Evolutionary conservation across 441 rosid species (phyloP).

Genomic region (Corymbia citriodora): DNA sequence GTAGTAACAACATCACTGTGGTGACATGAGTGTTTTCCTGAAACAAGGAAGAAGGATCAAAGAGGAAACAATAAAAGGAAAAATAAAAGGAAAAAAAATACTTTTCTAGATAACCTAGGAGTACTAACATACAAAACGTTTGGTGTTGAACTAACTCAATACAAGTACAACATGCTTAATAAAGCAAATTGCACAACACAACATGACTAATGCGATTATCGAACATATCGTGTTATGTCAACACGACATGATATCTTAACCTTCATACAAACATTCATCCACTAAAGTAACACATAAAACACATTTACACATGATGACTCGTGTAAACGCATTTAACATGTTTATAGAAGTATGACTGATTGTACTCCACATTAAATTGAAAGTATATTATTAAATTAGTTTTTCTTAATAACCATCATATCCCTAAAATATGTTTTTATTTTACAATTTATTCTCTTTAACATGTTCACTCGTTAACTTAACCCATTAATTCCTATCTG

Average conservation of each 20-base stretch:
- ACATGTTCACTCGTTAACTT: background rate
- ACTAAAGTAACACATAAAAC: background rate
- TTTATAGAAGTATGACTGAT: background rate
- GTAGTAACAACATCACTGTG: background rate
- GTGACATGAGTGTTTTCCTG: background rate
- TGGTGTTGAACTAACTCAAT: background rate
- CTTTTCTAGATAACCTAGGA: background rate
- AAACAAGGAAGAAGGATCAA: background rate
- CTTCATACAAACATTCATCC: background rate
- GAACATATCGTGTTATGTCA: background rate
- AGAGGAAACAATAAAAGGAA: background rate
- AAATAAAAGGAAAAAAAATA: background rate
- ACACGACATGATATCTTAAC: background rate
- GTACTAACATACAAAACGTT: background rate
- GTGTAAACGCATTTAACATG: background rate
- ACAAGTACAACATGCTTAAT: background rate
- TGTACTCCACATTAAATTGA: background rate
- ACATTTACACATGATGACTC: background rate
- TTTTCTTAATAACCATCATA: background rate
- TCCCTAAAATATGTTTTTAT: background rate
- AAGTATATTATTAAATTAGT: background rate
- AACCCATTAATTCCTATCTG: background rate
- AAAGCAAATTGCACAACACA: accelerated
- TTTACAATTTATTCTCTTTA: background rate
- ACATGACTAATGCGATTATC: background rate